Conservation (phyloP, 2,329 filamentous ascomycete genomes). For the Polytolypa hystricis region DNA sequence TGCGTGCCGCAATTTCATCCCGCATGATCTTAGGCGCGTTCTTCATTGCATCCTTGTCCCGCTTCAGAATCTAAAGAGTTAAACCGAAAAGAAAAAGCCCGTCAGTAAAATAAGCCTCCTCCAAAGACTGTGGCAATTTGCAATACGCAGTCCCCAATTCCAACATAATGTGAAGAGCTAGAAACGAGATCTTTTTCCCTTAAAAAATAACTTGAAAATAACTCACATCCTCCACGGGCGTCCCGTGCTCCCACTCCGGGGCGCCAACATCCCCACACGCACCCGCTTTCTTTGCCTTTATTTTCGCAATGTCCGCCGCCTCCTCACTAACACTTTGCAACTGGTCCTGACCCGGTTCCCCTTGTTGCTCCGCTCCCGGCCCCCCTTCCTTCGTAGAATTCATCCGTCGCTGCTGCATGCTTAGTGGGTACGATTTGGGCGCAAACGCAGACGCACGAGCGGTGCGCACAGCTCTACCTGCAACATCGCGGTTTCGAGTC, state of each 20-base stretch:
- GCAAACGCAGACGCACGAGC: slow-evolving; percentile 20
- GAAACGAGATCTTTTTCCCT: slow-evolving; percentile 6
- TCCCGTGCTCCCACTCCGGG: slow-evolving; percentile 55
- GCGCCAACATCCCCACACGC: slow-evolving; percentile 31
- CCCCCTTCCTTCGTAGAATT: slow-evolving; percentile 25
- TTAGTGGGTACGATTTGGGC: slow-evolving; percentile 17
- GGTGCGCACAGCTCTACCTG: not conserved
- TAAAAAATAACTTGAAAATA: slow-evolving; percentile 7
- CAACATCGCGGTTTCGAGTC: not conserved
- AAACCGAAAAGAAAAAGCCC: not conserved
- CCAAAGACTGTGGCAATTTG: slow-evolving; percentile 2
- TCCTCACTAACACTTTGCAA: slow-evolving; percentile 55
- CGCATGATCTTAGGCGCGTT: slow-evolving; percentile 58
- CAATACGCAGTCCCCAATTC: slow-evolving; percentile 8
- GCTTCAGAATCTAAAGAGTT: slow-evolving; percentile 45
- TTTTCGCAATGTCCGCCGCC: slow-evolving; percentile 48
- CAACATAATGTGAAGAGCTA: slow-evolving; percentile 2
- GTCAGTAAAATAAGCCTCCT: slow-evolving; percentile 5
- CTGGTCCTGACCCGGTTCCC: slow-evolving; percentile 41
- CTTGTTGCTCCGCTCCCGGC: slow-evolving; percentile 18
- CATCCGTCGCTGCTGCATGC: slow-evolving; percentile 21
- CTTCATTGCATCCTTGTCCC: slow-evolving; percentile 50
- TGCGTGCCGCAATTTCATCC: slow-evolving; percentile 27
- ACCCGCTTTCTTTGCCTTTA: slow-evolving; percentile 42
- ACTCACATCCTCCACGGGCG: slow-evolving; percentile 54